These are phyloP conservation scores for Marsdenia floribunda DNA, from an alignment of 257 asterid species.

Conservation along the genomic window DNA sequence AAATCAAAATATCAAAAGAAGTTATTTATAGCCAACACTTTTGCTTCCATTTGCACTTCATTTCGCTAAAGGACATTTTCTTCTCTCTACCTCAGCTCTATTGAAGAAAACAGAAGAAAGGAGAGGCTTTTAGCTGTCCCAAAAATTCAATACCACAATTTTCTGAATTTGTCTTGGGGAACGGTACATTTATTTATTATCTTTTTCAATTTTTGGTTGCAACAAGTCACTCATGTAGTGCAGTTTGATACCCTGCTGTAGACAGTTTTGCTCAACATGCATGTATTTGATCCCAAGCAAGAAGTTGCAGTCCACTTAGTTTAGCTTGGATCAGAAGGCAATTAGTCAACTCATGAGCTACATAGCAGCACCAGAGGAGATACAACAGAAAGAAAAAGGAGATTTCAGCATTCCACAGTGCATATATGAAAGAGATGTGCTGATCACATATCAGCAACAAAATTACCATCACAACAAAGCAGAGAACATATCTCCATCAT, in stretches of 20 bases:
- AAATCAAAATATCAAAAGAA: background rate
- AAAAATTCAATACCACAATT: background rate
- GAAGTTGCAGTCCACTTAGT: background rate
- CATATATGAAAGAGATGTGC: background rate
- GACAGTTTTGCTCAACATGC: background rate
- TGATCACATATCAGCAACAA: background rate
- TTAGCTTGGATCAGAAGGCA: background rate
- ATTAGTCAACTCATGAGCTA: background rate
- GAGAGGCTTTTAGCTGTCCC: background rate
- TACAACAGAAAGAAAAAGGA: background rate
- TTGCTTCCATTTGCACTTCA: background rate
- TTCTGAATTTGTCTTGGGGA: background rate
- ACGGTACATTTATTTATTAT: background rate
- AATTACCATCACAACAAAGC: background rate
- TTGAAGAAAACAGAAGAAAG: background rate
- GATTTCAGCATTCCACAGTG: background rate
- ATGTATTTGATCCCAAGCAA: background rate
- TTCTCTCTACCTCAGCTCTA: background rate
- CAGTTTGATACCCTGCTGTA: background rate
- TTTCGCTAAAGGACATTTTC: too few species aligned
- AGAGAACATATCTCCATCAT: too few species aligned
- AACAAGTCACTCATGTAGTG: background rate
- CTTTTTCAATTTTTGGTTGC: background rate
- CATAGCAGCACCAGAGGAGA: background rate
- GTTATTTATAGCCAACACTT: background rate